Conservation (phyloP, 257 asterid genomes). For the Plectranthus barbatus region DNA sequence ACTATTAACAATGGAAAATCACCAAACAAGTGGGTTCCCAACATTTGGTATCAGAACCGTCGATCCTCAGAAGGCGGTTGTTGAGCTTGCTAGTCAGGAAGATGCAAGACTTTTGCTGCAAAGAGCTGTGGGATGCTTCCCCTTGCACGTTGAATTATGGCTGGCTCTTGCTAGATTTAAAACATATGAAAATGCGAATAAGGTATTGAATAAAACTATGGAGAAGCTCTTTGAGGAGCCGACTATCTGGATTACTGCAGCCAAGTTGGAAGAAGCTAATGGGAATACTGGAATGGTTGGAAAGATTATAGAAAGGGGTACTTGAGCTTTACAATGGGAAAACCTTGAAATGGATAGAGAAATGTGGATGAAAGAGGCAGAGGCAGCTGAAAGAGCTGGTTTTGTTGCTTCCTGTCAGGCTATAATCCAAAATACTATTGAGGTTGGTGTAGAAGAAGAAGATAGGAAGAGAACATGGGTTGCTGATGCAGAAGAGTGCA, state of each 20-base stretch:
- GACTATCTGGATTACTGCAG: conserved; percentile 88
- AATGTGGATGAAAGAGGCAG: conserved; percentile 95
- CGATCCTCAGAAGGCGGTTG: conserved; percentile 98
- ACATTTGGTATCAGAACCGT: no score
- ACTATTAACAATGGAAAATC: no score
- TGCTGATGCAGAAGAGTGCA: conserved; percentile 96
- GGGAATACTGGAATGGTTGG: conserved; percentile 64
- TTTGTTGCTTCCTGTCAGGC: conserved; percentile 84
- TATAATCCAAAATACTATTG: conserved; percentile 66
- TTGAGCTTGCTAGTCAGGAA: conserved; percentile 79
- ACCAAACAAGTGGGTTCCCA: no score
- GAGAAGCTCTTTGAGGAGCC: conserved; percentile 78
- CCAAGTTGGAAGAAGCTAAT: conserved; percentile 88
- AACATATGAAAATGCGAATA: conserved; percentile 70
- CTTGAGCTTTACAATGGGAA: conserved; percentile 70
- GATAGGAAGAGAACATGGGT: conserved; percentile 96
- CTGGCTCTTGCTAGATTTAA: conserved; percentile 87
- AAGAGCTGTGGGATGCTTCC: conserved; percentile 81
- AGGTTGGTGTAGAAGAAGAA: conserved; percentile 87
- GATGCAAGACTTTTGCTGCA: conserved; percentile 65
- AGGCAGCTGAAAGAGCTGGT: conserved; percentile 90
- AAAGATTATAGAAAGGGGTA: conserved; percentile 75
- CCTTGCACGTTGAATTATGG: conserved; percentile 70
- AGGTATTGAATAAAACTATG: conserved; percentile 76
- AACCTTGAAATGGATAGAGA: conserved; percentile 85